phyloP scores from a whole-genome alignment of 371 early-diverging fungal species.

The Saksenaea vasiformis region DNA sequence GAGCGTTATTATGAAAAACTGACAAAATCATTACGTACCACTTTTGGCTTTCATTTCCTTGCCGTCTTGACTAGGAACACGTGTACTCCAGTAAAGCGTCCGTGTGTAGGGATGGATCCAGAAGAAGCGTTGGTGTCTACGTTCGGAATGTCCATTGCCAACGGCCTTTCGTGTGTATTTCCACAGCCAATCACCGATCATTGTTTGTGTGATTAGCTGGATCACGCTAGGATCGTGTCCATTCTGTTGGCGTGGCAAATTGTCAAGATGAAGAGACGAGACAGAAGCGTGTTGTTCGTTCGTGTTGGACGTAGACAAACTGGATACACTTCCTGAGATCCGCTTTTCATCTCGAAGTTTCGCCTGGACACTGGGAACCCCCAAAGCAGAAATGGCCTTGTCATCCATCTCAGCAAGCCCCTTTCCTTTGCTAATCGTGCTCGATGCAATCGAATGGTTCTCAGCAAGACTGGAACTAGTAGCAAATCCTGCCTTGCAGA shows the following conservation, averaged over 20 bases:
- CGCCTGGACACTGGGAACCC: not conserved
- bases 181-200: slow-evolving; percentile 75
- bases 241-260: slow-evolving; percentile 14
- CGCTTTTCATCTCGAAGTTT: not conserved
- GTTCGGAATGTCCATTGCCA: slow-evolving; percentile 53
- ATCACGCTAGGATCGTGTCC: slow-evolving; percentile 53
- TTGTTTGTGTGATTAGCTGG: slow-evolving; percentile 69
- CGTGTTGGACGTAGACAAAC: not conserved
- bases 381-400: not conserved
- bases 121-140: slow-evolving; percentile 67
- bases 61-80: slow-evolving; percentile 57
- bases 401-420: not conserved
- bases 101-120: slow-evolving; percentile 82
- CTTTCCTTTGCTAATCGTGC: not conserved
- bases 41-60: slow-evolving; percentile 46
- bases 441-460: not conserved
- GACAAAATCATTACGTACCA: slow-evolving; percentile 25
- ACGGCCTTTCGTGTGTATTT: slow-evolving; percentile 64
- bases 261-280: not conserved
- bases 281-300: not conserved
- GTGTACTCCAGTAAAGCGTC: slow-evolving; percentile 71
- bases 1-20: not conserved
- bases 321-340: not conserved
- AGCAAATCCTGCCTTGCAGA: slow-evolving; percentile 4
- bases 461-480: not conserved